These are phyloP conservation scores for Coemansia sp. DNA, from an alignment of 192 early-diverging fungal genomes.

Conservation along the genomic window DNA sequence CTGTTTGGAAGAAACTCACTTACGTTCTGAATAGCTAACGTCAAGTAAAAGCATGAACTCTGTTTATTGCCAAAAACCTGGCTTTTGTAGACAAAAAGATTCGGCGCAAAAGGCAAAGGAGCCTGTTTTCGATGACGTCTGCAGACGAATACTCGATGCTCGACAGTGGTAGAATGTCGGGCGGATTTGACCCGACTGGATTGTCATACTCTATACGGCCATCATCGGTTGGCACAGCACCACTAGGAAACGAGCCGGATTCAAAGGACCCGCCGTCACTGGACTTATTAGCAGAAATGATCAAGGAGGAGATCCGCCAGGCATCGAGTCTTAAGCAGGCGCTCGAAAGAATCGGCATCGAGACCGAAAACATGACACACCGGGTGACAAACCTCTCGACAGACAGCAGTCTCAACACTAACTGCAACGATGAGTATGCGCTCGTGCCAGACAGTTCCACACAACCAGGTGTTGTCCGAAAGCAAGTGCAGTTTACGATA, in stretches of 20 bases:
- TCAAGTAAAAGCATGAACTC: not conserved
- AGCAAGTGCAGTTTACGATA: constrained; percentile 46
- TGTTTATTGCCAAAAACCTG: not conserved
- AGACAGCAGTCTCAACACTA: constrained; percentile 5
- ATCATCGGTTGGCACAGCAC: constrained; percentile 7
- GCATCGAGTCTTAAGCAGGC: constrained; percentile 50
- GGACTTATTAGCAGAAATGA: constrained; percentile 51
- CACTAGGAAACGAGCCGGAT: constrained; percentile 3
- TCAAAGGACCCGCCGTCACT: constrained; percentile 36
- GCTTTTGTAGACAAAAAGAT: constrained; percentile 40
- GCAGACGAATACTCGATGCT: constrained; percentile 46
- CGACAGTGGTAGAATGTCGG: constrained; percentile 31
- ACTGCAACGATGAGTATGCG: no score
- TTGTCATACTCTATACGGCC: constrained; percentile 7
- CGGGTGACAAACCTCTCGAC: constrained; percentile 26
- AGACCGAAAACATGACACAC: constrained; percentile 34
- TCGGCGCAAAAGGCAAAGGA: constrained; percentile 48
- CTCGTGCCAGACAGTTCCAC: no score
- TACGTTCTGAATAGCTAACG: not conserved
- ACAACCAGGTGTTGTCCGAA: constrained; percentile 5
- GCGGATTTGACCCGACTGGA: constrained; percentile 31
- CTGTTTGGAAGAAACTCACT: no score
- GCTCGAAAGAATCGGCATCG: constrained; percentile 36
- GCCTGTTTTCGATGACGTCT: constrained; percentile 53
- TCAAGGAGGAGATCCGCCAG: constrained; percentile 56